Evolutionary conservation across 2,329 filamentous ascomycete genomes (phyloP), one percentile per base, ranked within the genome.

Genomic region (Diaporthe sp.): DNA sequence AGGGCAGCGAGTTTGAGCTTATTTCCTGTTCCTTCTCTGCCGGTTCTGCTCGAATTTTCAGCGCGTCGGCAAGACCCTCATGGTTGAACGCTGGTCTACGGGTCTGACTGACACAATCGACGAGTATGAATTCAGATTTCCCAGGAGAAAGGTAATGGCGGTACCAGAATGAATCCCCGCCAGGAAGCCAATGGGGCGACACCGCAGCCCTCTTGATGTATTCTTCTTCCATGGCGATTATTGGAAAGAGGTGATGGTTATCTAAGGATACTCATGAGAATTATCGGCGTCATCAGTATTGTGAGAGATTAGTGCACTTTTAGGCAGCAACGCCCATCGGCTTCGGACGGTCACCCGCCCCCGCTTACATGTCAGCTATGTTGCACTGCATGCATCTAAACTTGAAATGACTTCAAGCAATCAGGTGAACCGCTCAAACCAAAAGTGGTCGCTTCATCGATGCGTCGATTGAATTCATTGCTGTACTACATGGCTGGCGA

Each of bases 201-300:
- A 61, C 58, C 37, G 58, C n/a, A 25, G 58, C 58, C 7, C 37
- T 61, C 37, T 61, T 61, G 37, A 61, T 42, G 8, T 61, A 61
- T 42, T 61, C 58, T 25, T 61, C 58, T 28, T 61, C 37, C 58
- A 61, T 61, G n/a, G n/a, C 58, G 58, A 61, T 7, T 15, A 3
- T 39, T 13, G 12, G n/a, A 61, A 12, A n/a, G n/a, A 20, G 3
- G 3, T 25, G n/a, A 61, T 42, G 58, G 7, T 8, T 39, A 39
- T 39, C 37, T 9, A 17, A 22, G 42, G n/a, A 61, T 13, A 20
- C 6, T 42, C 58, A n/a, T 9, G 58, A 42, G 58, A 42, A 42
- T 8, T 7, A 17, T 8, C 6, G 13, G 22, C 13, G 13, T 25
- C 10, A 25, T 28, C 4, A 28, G 6, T 4, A 42, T 22, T 7